Base-by-base conservation (phyloP, 176 grass and related monocot genomes). In the Cenchrus fungigraminus region DNA sequence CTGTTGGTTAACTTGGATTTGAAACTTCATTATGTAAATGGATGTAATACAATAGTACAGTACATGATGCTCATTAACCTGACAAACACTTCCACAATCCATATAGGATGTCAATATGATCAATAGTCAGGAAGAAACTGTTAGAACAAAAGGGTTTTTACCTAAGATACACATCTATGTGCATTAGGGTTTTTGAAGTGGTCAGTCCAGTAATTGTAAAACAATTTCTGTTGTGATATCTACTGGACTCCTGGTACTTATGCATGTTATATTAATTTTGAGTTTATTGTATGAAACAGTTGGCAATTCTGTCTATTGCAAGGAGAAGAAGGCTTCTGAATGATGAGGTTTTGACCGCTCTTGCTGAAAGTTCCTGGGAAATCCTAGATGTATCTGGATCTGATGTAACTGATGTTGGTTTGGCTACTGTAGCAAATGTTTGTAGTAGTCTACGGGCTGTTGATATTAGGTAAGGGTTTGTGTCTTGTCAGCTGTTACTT, bases 331-430 rank as follows among this genome's bases (percentile, higher is more conserved):
- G 88, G 53, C 71, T 98, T 44, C 83, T 96, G 67, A 94, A 89
- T 77, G 93, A 98, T 55, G 88, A 94, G 65, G 58, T 91, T 71
- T 83, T 98, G 77, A 81, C 83, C 83, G 85, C 91, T 65, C 90
- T 98, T 69, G 91, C 84, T 81, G 97, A 98, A 65, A 80, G 70
- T 80, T 95, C 97, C 20, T 98, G 97, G 97, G 80, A 89, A 51
- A 43, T 98, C 87, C 62, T 98, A 82, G 97, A 98, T 89, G 28
- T 98, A 77, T 96, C 93, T 81, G 91, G 93, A 53, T 98, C 97
- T 83, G 89, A 95, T 87, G 83, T 94, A 68, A 94, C 97, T 65
- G 93, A 94, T 72, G 57, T 81, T 58, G 93, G 90, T 64, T 80
- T 98, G 77, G 59, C 82, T 80, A 82, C 68, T 75, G 87, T 86